Conservation (phyloP, 768 basidiomycete species). For the Auriculariales sp. region DNA sequence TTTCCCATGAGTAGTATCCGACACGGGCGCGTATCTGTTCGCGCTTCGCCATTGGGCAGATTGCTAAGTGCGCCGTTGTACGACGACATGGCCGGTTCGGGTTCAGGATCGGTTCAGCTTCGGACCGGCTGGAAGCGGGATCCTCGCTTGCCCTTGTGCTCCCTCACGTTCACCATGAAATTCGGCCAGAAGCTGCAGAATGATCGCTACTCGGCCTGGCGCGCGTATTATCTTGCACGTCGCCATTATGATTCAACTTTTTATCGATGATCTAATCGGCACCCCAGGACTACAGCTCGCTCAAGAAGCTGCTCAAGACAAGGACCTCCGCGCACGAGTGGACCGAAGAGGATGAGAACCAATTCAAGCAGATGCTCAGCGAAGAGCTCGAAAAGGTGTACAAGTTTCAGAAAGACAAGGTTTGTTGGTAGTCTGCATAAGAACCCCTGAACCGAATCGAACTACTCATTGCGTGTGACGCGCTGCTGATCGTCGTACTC, state of each 20-base stretch:
- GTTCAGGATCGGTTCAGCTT: no score
- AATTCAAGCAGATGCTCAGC: slow-evolving; percentile 68
- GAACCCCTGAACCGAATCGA: no score
- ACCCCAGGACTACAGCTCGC: slow-evolving; percentile 53
- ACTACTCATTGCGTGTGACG: no score
- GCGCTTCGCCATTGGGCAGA: not conserved
- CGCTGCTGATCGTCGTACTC: not conserved
- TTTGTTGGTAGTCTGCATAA: no score
- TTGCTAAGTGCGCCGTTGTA: no score
- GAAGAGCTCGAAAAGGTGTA: slow-evolving; percentile 87
- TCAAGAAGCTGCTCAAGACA: slow-evolving; percentile 81
- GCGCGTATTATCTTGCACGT: slow-evolving; percentile 55
- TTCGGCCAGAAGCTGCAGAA: slow-evolving; percentile 27
- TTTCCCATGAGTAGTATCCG: slow-evolving; percentile 56
- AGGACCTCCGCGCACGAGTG: slow-evolving; percentile 46
- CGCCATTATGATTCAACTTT: not conserved
- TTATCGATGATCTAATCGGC: not conserved
- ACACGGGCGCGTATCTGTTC: not conserved
- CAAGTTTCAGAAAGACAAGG: slow-evolving; percentile 85
- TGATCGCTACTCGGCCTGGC: slow-evolving; percentile 83
- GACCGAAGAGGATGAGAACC: slow-evolving; percentile 65
- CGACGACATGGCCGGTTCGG: no score
- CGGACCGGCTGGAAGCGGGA: no score
- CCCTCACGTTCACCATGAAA: not conserved
- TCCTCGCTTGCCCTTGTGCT: not conserved